Base-by-base conservation (phyloP, 441 rosid genomes). In the Populus hybrid region DNA sequence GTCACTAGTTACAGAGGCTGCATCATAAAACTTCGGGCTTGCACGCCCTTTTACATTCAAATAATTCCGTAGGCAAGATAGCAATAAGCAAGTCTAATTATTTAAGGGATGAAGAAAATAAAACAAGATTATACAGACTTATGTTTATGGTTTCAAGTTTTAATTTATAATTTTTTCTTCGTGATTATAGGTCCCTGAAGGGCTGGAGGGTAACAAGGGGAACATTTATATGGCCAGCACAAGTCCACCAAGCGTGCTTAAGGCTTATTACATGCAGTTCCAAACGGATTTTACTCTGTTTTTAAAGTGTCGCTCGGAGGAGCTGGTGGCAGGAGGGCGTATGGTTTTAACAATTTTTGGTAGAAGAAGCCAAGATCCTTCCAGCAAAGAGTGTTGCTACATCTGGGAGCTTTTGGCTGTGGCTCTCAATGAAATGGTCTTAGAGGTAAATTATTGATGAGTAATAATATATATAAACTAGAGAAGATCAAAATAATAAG, bases 311-410 rank as follows among this genome's bases (percentile, higher is more conserved):
- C 83, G 92, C 0, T 80, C 85, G 0, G 73, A 73, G 79, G 90
- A 89, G 77, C 7, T 87, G 76, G 82, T 82, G 40, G 14, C 38
- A 3, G 84, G 87, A 11, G 92, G 92, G 11, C 82, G 86, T 5
- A 87, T 89, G 92, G 87, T 86, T 38, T 71, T 89, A 42, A 87
- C 91, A 9, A 16, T 86, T 50, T 42, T 81, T 57, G 90, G 92
- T 21, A 83, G 89, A 68, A 85, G 79, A 84, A 85, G 82, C 50
- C 80, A 76, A 16, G 85, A 87, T 69, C 88, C 85, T n/a, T 57
- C 85, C 0, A 82, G 87, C 83, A 82, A 82, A 74, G 90, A 87
- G 70, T 78, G 90, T 63, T 88, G 91, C 72, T 82, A 78, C 82
- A 79, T 84, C 5, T 85, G 86, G 88, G 87, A 89, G 76, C 88